Evolutionary conservation across 202 grass and related monocot genomes (phyloP), one percentile per base, ranked within the genome.

Genomic region (Carex arenaria): DNA sequence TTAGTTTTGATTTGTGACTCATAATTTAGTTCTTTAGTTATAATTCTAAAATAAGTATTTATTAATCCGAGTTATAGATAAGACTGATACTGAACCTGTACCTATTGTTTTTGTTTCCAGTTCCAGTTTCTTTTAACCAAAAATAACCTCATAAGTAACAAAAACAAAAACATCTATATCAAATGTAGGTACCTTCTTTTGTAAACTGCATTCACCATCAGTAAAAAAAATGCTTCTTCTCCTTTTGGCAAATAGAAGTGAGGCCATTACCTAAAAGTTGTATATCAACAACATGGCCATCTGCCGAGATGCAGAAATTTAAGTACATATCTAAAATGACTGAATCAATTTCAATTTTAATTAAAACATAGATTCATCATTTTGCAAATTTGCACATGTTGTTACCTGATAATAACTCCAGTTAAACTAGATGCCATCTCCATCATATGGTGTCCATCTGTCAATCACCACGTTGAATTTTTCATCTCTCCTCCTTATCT

Each of bases 391-490:
- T 74, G 38, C 56, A 80, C 40, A 80, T 67, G 6, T 6, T 18
- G 13, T 82, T 52, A 82, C 62, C 43, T 55, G 42, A n/a, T 82
- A 54, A 82, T 51, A 68, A 82, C 42, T 54, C 13, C 10, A 17
- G 63, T 53, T 82, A 72, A 18, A 34, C 12, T 88, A 95, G 79
- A 99, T 92, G 61, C 91, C 93, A 85, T 95, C 91, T 84, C 93
- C 95, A 85, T 99, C 96, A 89, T 95, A 99, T 12, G 91, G 92
- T 87, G 85, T 90, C 93, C 96, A 99, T 88, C 96, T 93, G 89
- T 99, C 93, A 83, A 94, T 89, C 17, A 90, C 85, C 85, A 93
- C 96, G 62, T 99, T 84, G 92, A 99, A 99, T 57, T 90, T 63
- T 23, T 89, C 82, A 67, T 92, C 89, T 85, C 91, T 90, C 84